Evolutionary conservation across 495 filamentous ascomycete genomes (phyloP).

Genomic region (Penicillium crystallinum): DNA sequence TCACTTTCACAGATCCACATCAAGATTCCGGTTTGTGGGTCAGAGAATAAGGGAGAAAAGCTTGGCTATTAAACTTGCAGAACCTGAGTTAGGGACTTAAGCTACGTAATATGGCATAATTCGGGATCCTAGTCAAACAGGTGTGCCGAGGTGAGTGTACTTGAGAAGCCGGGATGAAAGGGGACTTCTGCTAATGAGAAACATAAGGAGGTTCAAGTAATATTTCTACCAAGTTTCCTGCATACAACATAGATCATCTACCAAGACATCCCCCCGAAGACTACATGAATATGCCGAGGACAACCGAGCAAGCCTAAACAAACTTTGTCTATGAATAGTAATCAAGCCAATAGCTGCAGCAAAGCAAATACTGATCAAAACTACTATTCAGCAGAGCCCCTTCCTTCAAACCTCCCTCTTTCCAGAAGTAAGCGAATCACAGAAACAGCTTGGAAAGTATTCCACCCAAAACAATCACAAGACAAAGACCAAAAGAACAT

Average conservation of each 20-base stretch:
- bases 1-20: not conserved
- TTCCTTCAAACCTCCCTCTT: slow-evolving; percentile 4
- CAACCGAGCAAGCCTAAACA: not conserved
- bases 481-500: not conserved
- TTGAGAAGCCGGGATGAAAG: not conserved
- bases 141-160: not conserved
- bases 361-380: not conserved
- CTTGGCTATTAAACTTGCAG: not conserved
- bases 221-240: too few species aligned
- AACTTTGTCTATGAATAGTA: not conserved
- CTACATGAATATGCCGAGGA: not conserved
- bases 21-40: not conserved
- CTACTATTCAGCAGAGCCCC: not conserved
- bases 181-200: not conserved
- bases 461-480: not conserved
- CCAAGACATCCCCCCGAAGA: not conserved
- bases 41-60: not conserved
- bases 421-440: not conserved
- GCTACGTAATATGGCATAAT: slow-evolving; percentile 12
- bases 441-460: not conserved
- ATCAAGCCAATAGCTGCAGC: not conserved
- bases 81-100: not conserved
- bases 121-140: not conserved
- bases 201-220: too few species aligned
- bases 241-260: too few species aligned